Conservation (phyloP, 2,329 filamentous ascomycete genomes). For the Colletotrichum horii region DNA sequence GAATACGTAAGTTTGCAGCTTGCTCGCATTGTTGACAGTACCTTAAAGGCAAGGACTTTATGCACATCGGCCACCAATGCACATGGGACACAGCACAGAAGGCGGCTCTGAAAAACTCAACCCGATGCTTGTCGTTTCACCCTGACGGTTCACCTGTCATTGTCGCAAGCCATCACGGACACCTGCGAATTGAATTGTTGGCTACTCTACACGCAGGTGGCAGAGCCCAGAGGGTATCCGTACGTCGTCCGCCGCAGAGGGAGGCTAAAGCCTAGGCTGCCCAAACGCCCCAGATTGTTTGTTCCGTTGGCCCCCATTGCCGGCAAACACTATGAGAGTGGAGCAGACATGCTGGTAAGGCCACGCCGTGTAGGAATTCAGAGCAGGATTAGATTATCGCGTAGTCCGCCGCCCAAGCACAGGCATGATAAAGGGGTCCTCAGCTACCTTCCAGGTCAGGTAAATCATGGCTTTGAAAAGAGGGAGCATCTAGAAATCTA, state of each 20-base stretch:
- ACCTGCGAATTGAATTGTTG: not conserved
- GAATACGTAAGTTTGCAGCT: slow-evolving; percentile 11
- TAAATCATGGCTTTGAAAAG: not conserved
- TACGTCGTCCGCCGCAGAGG: not conserved
- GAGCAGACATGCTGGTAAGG: slow-evolving; percentile 2
- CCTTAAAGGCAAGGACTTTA: not conserved
- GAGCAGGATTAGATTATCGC: not conserved
- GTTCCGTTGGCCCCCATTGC: not conserved
- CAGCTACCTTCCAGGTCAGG: not conserved
- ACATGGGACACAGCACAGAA: not conserved
- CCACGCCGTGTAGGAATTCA: not conserved
- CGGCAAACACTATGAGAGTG: not conserved
- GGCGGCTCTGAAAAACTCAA: not conserved
- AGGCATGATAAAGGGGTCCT: not conserved
- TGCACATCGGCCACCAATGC: not conserved
- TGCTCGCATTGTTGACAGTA: slow-evolving; percentile 17
- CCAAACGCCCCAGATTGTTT: slow-evolving; percentile 14
- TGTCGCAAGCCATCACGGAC: not conserved
- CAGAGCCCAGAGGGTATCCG: not conserved
- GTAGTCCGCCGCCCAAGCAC: not conserved
- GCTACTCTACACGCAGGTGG: not conserved
- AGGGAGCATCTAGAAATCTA: not conserved
- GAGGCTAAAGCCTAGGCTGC: not conserved
- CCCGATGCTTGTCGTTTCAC: not conserved
- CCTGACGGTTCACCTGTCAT: slow-evolving; percentile 6